phyloP scores from a whole-genome alignment of 2,329 filamentous ascomycete genomes.

The Epicoccum sorghinum region DNA sequence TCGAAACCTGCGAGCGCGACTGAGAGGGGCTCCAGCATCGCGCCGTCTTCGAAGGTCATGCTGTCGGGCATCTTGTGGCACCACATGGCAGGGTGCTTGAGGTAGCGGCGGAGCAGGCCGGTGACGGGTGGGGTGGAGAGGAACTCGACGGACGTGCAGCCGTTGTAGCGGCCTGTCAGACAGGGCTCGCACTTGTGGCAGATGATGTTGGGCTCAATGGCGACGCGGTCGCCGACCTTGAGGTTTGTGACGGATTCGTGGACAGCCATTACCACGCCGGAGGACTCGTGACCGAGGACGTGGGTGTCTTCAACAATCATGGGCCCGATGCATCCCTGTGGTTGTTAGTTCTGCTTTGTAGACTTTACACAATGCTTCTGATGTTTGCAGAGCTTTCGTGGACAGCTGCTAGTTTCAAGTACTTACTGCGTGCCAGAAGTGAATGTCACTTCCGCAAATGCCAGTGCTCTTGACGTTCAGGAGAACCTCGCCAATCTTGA shows the following conservation, averaged over 20 bases:
- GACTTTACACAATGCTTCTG: background rate
- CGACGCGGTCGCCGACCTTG: constrained; percentile 73
- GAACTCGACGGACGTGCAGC: constrained; percentile 85
- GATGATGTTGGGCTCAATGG: constrained; percentile 88
- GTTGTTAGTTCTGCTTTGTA: constrained; percentile 6
- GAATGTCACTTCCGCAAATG: constrained; percentile 94
- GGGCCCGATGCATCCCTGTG: constrained; percentile 78
- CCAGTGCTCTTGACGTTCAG: constrained; percentile 91
- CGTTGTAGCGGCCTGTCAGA: constrained; percentile 92
- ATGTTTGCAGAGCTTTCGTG: background rate
- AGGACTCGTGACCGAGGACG: constrained; percentile 93
- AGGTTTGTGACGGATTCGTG: constrained; percentile 80
- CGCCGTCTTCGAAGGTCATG: constrained; percentile 90
- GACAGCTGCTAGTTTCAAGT: background rate
- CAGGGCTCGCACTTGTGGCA: constrained; percentile 91
- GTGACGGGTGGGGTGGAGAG: constrained; percentile 88
- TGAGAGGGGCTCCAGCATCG: constrained; percentile 86
- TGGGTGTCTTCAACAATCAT: constrained; percentile 92
- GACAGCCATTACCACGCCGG: constrained; percentile 79
- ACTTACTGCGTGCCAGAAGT: constrained; percentile 87
- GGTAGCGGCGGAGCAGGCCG: constrained; percentile 86
- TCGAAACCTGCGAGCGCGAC: constrained; percentile 90
- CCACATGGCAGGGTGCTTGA: constrained; percentile 93
- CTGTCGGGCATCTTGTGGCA: constrained; percentile 89
- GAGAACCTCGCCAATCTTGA: constrained; percentile 84